Evolutionary conservation across 768 basidiomycete genomes (phyloP).

Genomic region (Pleurotus sapidus): DNA sequence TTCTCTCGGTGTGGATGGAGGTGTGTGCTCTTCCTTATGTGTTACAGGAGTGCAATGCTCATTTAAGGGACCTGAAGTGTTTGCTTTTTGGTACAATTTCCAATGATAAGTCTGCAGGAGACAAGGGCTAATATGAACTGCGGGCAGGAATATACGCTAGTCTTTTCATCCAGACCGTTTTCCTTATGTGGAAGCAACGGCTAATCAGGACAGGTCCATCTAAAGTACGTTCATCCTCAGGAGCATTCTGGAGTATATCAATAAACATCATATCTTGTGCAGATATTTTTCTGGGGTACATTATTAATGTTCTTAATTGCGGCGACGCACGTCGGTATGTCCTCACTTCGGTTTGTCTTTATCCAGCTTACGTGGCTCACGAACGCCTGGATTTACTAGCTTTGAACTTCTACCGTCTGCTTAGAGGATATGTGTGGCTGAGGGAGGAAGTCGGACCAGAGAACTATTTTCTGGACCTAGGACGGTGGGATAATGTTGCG

Average conservation of each 20-base stretch:
- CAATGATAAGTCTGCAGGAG: too few species aligned
- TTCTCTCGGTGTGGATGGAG: constrained; percentile 15
- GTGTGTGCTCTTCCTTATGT: neutral
- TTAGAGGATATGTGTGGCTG: constrained; percentile 16
- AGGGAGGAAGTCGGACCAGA: constrained; percentile 5
- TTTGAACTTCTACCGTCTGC: constrained; percentile 17
- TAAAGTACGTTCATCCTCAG: constrained; percentile 3
- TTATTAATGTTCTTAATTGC: constrained; percentile 13
- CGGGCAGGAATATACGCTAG: constrained; percentile 13
- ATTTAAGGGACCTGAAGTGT: neutral
- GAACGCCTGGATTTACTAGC: neutral
- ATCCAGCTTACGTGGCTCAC: neutral
- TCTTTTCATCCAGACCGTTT: constrained; percentile 14
- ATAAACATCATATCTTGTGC: neutral
- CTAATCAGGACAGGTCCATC: constrained; percentile 9
- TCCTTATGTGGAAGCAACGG: constrained; percentile 10
- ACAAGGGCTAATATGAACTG: too few species aligned
- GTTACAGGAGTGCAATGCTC: too few species aligned
- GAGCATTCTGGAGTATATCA: neutral
- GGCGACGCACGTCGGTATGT: constrained; percentile 15
- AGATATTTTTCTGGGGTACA: constrained; percentile 11
- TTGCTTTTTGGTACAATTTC: constrained; percentile 10
- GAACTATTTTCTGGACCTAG: constrained; percentile 13
- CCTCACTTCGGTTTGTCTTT: neutral
- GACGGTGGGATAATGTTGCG: constrained; percentile 17